Evolutionary conservation across 129 eudicot species (phyloP), one percentile per base, ranked within the genome.

Genomic region (Saposhnikovia divaricata): DNA sequence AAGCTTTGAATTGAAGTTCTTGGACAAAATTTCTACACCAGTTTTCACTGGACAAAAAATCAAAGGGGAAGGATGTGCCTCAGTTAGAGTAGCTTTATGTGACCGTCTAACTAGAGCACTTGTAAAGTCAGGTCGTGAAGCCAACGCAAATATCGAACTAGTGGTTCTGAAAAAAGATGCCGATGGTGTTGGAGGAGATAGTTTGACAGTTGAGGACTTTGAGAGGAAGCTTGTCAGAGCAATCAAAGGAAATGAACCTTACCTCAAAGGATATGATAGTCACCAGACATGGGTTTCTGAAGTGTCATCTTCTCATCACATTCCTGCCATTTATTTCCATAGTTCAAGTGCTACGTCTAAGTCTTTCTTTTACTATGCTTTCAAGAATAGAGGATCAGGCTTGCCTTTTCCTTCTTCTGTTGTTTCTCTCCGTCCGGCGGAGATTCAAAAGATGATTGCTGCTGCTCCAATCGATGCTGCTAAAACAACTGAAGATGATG

Each of bases 121-220:
- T 74, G 89, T 90, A 1, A 63, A 13, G 15, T 44, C 82, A 74
- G 96, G 85, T 4, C 71, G 83, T 79, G 93, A 42, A 81, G 86
- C 96, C 45, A 72, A 84, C n/a, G 84, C 66, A 19, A 80, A 80
- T 43, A 86, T 90, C 45, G 96, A 92, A 87, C 73, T 92, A 31
- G 84, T 90, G 25, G 88, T 87, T 79, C 93, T 87, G 19, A 82
- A 85, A 18, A 88, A 84, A 27, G 89, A 72, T 55, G 72, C 74
- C 65, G 75, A 68, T 79, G 82, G 84, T 39, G 81, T 43, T 72
- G 90, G 79, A 68, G 51, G 80, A 31, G 71, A 82, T 37, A 78
- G 74, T 46, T 80, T 77, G 90, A 80, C 81, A 12, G 76, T 28
- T 34, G 87, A 83, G 28, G 83, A 88, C 61, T 90, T 86, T 31